Conservation (phyloP, 2,329 filamentous ascomycete species). For the Epichloe elymi region DNA sequence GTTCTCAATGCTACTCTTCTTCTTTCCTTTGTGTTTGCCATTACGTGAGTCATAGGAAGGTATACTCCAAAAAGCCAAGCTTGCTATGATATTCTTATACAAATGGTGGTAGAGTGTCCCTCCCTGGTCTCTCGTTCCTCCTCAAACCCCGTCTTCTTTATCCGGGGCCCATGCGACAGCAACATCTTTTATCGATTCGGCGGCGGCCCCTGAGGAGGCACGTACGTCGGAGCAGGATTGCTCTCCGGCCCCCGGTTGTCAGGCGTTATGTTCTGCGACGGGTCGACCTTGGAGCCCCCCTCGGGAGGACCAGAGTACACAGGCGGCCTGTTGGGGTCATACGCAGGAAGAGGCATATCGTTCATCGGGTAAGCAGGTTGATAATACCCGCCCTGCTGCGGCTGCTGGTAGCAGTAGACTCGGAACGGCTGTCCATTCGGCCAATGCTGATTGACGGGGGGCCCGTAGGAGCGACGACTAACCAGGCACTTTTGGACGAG, state of each 20-base stretch:
- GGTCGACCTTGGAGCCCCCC: constrained; percentile 38
- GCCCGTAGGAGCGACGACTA: constrained; percentile 19
- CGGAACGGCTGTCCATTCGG: constrained; percentile 15
- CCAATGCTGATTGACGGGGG: constrained; percentile 8
- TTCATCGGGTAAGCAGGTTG: constrained; percentile 33
- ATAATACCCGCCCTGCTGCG: constrained; percentile 3
- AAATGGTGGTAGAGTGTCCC: neutral
- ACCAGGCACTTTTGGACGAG: constrained; percentile 34
- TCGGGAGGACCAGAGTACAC: constrained; percentile 37
- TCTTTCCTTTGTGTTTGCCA: neutral
- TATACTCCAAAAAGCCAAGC: neutral
- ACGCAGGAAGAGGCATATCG: constrained; percentile 40
- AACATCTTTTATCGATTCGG: constrained; percentile 13
- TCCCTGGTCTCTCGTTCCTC: neutral
- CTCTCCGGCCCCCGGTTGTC: constrained; percentile 13
- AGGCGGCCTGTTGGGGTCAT: constrained; percentile 44
- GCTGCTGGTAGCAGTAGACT: constrained; percentile 12
- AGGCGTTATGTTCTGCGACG: constrained; percentile 27
- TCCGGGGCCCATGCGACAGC: too few species aligned
- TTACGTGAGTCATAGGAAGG: neutral
- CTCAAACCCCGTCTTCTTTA: neutral
- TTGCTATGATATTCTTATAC: neutral
- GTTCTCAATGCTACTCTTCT: neutral
- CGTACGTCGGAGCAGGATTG: constrained; percentile 16
- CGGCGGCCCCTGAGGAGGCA: constrained; percentile 36